A percentile compares a stretch with the other conserved stretches of the same genome.
These are phyloP conservation scores for Lophiotrema nucula DNA, from an alignment of 495 filamentous ascomycete genomes.

Conservation along the genomic window DNA sequence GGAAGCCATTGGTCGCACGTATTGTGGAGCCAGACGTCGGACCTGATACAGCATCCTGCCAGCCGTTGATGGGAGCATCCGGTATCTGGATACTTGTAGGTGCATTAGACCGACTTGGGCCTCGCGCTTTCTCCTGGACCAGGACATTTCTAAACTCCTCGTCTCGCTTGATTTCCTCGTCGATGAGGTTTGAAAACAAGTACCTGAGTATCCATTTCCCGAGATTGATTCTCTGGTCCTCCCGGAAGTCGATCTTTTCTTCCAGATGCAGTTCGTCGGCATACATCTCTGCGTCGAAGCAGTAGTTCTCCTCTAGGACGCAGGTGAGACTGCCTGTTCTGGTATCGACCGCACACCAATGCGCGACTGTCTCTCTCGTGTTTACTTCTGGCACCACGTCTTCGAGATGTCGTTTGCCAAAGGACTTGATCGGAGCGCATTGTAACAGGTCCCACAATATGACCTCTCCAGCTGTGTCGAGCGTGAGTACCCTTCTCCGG, in stretches of 20 bases:
- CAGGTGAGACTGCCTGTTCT: conserved; percentile 87
- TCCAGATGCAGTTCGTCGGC: conserved; percentile 78
- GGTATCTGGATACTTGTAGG: conserved; percentile 71
- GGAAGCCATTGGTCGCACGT: conserved; percentile 59
- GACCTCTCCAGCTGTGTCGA: conserved; percentile 96
- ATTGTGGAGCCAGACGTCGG: conserved; percentile 60
- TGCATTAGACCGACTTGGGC: conserved; percentile 53
- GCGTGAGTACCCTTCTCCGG: conserved; percentile 78
- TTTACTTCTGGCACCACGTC: conserved; percentile 87
- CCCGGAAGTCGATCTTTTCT: conserved; percentile 74
- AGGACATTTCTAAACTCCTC: conserved; percentile 66
- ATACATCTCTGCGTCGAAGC: conserved; percentile 97
- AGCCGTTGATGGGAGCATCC: conserved; percentile 45
- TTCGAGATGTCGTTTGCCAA: conserved; percentile 90
- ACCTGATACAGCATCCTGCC: conserved; percentile 48
- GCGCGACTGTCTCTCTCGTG: conserved; percentile 80
- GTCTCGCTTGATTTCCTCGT: conserved; percentile 84
- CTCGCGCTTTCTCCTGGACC: conserved; percentile 59
- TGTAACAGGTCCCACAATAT: conserved; percentile 89
- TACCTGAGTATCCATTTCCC: conserved; percentile 96
- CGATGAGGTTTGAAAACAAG: conserved; percentile 83
- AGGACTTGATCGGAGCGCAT: conserved; percentile 81
- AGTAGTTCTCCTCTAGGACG: conserved; percentile 89
- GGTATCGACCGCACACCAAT: conserved; percentile 94
- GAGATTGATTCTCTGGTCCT: conserved; percentile 96